Base-by-base conservation (phyloP, 371 early-diverging fungal species). In the Apophysomyces trapeziformis region DNA sequence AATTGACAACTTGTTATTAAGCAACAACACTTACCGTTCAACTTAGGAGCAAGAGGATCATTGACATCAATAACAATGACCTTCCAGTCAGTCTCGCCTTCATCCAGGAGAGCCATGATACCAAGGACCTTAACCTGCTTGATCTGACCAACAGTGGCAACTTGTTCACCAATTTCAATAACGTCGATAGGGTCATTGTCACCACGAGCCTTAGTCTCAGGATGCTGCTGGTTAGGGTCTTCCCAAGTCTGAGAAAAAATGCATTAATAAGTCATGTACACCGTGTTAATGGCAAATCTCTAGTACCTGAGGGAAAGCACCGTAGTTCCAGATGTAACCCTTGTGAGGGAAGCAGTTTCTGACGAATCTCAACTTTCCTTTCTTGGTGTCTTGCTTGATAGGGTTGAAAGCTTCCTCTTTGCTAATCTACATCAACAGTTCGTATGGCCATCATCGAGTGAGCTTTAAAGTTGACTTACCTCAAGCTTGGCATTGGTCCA, bases 301-400 rank as follows among this genome's bases (percentile, higher is more conserved):
- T 26, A 26, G 37, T 74, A 77, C 78, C 57, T 86, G 90, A 46
- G 97, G 98, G 68, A 97, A 81, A 41, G 97, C 97, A 64, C 98
- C 98, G 70, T 98, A 98, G 89, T 99, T 99, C 97, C 97, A 98
- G 68, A 94, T 90, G 82, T 97, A 99, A 47, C 99, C 99, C 77
- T 95, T 94, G 86, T 91, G 92, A 13, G 98, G 99, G 87, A 95
- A 98, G 68, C 93, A 85, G 86, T 98, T 98, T 70, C 90, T 85
- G 57, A 97, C 94, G 82, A 88, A 98, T 67, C 99, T 86, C 54
- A 94, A 89, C 77, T 93, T 92, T 69, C 93, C 95, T 80, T 99
- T 95, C 86, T 95, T 94, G 62, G 89, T 82, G 77, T 99, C 99
- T 78, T 98, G 97, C 80, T 88, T 93, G 77, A 99, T 98, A 58